Evolutionary conservation across 495 filamentous ascomycete species (phyloP).

Genomic region (Cercophora sp.): DNA sequence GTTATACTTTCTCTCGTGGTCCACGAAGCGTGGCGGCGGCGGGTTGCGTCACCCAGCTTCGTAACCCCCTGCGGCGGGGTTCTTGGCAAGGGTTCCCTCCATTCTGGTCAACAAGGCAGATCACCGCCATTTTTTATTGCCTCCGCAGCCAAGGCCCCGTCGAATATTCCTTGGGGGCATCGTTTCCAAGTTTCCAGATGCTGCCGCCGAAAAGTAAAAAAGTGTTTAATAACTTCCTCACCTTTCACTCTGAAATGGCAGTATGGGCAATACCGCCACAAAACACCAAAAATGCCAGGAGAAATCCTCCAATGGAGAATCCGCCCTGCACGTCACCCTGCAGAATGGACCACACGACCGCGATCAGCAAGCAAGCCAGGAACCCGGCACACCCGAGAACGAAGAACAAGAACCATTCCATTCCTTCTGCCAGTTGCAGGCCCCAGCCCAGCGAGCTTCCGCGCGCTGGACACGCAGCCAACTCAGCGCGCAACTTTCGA

Average conservation of each 20-base stretch:
- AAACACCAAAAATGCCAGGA: slow-evolving; percentile 12
- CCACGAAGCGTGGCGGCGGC: too few relatives aligned
- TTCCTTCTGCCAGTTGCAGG: slow-evolving; percentile 8
- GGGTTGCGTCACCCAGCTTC: too few relatives aligned
- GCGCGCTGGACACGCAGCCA: slow-evolving; percentile 3
- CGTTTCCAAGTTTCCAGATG: too few relatives aligned
- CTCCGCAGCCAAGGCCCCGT: too few relatives aligned
- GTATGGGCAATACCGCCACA: slow-evolving; percentile 4
- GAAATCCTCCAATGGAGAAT: slow-evolving; percentile 8
- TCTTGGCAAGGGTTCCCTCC: too few relatives aligned
- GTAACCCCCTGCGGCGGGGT: too few relatives aligned
- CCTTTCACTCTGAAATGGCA: not conserved
- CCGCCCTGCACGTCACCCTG: slow-evolving; percentile 6
- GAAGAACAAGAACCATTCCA: slow-evolving; percentile 13
- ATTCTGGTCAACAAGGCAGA: too few relatives aligned
- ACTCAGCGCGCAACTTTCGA: slow-evolving; percentile 1
- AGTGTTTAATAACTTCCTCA: too few relatives aligned
- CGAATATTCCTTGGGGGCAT: too few relatives aligned
- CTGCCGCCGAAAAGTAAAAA: too few relatives aligned
- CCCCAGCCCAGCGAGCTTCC: slow-evolving; percentile 14
- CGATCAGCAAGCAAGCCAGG: slow-evolving; percentile 3
- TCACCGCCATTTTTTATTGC: too few relatives aligned
- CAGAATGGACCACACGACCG: slow-evolving; percentile 2
- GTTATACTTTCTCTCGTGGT: too few relatives aligned
- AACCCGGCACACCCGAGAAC: slow-evolving; percentile 8